Evolutionary conservation across 208 protist species (phyloP), one percentile per base, ranked within the genome.

Genomic region (Trypanosoma rangeli): DNA sequence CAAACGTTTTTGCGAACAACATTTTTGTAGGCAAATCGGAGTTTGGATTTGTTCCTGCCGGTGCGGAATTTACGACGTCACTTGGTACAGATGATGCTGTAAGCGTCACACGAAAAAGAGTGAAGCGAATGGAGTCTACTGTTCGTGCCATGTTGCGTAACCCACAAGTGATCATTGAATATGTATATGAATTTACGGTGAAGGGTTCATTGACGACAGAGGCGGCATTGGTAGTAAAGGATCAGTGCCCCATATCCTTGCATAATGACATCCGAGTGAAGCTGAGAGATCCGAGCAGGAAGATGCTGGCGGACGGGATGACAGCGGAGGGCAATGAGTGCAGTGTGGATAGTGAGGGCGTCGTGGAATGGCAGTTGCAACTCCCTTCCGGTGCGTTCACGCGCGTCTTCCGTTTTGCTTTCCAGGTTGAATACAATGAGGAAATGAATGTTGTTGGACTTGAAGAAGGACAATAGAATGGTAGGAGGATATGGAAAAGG

Each of bases 161-260:
- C n/a, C 56, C 35, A 37, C 26, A 63, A 29, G 20, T 8, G 37
- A 31, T 54, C 20, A 48, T 68, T 10, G 52, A 78, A 9, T 61
- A 68, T 53, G 59, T 60, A 37, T 78, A 78, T 35, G 65, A 64
- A 64, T 73, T 73, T 49, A 73, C 65, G 37, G 73, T 72, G 26
- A 67, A 62, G 18, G 59, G 60, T 29, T 48, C 71, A 60, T 4
- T 64, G 18, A 46, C 64, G 12, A 37, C 29, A 13, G 68, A 73
- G 46, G 54, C 76, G 63, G 73, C 66, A 26, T 59, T 88, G 52
- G 70, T 88, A 52, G 83, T 88, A 70, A 67, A 65, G 31, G 83
- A 88, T 65, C 82, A 88, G 56, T 88, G 70, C 66, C 83, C 83
- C 4, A 62, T 85, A 10, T 76, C 80, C 10, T 68, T 69, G n/a